Evolutionary conservation across 305 asterid genomes (phyloP).

Genomic region (Solanum hybrid): DNA sequence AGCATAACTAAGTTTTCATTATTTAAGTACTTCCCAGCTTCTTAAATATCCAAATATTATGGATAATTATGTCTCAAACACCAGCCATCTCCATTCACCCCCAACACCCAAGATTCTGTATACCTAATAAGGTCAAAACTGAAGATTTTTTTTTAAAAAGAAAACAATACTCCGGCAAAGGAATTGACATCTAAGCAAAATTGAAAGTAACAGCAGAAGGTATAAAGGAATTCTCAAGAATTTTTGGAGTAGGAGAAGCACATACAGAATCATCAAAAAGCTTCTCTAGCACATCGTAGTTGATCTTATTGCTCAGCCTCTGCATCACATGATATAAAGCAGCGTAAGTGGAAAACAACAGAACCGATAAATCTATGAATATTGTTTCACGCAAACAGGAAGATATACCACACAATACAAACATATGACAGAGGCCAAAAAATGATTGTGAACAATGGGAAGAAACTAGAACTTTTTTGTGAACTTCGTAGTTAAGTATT

Average conservation of each 20-base stretch:
- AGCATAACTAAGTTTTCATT: neutral
- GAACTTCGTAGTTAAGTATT: neutral
- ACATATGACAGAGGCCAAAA: neutral
- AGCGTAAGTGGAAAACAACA: neutral
- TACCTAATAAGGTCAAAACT: neutral
- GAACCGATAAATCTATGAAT: neutral
- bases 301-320: constrained; percentile 44
- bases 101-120: neutral
- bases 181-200: constrained; percentile 1
- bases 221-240: neutral
- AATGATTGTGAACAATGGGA: neutral
- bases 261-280: constrained; percentile 52
- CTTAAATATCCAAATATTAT: neutral
- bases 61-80: neutral
- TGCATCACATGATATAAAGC: constrained; percentile 18
- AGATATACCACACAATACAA: neutral
- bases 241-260: constrained; percentile 5
- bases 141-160: neutral
- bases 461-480: neutral
- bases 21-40: neutral
- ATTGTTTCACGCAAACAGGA: neutral
- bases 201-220: neutral
- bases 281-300: constrained; percentile 36
- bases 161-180: neutral
- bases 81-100: neutral